These are phyloP conservation scores for Fraxinus greggii DNA, from an alignment of 305 asterid genomes.

Conservation along the genomic window DNA sequence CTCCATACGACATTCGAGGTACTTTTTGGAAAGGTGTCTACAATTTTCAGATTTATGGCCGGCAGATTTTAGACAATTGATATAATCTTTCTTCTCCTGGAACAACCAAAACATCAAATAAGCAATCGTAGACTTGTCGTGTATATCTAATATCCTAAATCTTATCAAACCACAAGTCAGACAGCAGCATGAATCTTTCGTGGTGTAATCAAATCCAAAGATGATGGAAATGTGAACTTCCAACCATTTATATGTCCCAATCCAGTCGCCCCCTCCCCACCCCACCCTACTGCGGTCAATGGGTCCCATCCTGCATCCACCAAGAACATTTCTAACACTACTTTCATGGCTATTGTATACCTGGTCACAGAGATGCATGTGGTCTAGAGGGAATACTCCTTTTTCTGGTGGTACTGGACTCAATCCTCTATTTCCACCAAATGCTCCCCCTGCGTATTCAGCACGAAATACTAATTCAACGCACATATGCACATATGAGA, in stretches of 20 bases:
- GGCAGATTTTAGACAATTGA: slow-evolving; percentile 61
- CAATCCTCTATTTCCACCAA: slow-evolving; percentile 92
- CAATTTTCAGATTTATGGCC: slow-evolving; percentile 84
- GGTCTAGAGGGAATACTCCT: slow-evolving; percentile 91
- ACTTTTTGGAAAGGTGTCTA: slow-evolving; percentile 69
- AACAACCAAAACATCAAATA: slow-evolving; percentile 24
- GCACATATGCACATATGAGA: slow-evolving; percentile 5
- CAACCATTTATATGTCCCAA: not conserved
- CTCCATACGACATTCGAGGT: slow-evolving; percentile 89
- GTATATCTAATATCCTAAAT: slow-evolving; percentile 13
- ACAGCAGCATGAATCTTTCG: not conserved
- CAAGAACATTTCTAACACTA: not conserved
- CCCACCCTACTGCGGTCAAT: not conserved
- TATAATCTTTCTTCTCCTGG: slow-evolving; percentile 90
- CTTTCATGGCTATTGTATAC: slow-evolving; percentile 27
- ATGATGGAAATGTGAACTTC: not conserved
- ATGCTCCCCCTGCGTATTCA: slow-evolving; percentile 68
- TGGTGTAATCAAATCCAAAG: not conserved
- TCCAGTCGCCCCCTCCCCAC: not conserved
- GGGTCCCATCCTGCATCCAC: not conserved
- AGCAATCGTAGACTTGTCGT: slow-evolving; percentile 14
- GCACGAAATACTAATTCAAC: slow-evolving; percentile 1
- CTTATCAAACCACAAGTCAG: not conserved
- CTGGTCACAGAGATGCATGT: slow-evolving; percentile 72
- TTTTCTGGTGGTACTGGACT: slow-evolving; percentile 92